Percentiles rank a stretch among this genome's conserved stretches.
Conservation (phyloP, 2,329 filamentous ascomycete genomes). For the Exophiala mesophila region DNA sequence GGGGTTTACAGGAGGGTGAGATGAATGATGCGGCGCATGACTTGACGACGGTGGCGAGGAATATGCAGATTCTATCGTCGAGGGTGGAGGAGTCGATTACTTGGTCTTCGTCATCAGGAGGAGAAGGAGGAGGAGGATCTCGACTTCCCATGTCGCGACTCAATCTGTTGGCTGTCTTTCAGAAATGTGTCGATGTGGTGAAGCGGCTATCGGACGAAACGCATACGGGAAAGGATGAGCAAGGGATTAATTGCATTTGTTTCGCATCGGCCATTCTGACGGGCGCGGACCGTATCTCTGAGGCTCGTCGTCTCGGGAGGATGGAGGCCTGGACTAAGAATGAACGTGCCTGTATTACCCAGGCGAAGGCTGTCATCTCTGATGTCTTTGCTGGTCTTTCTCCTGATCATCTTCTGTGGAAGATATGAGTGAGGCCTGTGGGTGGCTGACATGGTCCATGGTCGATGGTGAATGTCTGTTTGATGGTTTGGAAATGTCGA, state of each 20-base stretch:
- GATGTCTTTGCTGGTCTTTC: slow-evolving; percentile 11
- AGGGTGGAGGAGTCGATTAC: not conserved
- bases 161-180: slow-evolving; percentile 28
- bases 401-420: slow-evolving; percentile 13
- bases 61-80: not conserved
- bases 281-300: slow-evolving; percentile 25
- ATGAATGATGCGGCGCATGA: not conserved
- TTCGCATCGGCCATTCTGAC: slow-evolving; percentile 25
- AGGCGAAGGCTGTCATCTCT: slow-evolving; percentile 14
- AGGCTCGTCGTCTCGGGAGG: slow-evolving; percentile 17
- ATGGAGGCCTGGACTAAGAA: slow-evolving; percentile 21
- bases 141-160: slow-evolving; percentile 23
- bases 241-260: slow-evolving; percentile 28
- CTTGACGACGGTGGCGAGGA: not conserved
- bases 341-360: slow-evolving; percentile 20
- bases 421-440: too few relatives aligned
- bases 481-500: too few relatives aligned
- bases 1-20: slow-evolving; percentile 3
- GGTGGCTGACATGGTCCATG: too few relatives aligned
- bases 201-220: slow-evolving; percentile 24
- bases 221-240: slow-evolving; percentile 19
- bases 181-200: slow-evolving; percentile 25
- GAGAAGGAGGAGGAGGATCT: not conserved
- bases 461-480: too few relatives aligned
- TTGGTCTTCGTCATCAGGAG: not conserved